A percentile compares a stretch with the other conserved stretches of the same genome.
These are phyloP conservation scores for Quaeritorhiza haematococci DNA, from an alignment of 371 early-diverging fungal genomes.

Conservation along the genomic window DNA sequence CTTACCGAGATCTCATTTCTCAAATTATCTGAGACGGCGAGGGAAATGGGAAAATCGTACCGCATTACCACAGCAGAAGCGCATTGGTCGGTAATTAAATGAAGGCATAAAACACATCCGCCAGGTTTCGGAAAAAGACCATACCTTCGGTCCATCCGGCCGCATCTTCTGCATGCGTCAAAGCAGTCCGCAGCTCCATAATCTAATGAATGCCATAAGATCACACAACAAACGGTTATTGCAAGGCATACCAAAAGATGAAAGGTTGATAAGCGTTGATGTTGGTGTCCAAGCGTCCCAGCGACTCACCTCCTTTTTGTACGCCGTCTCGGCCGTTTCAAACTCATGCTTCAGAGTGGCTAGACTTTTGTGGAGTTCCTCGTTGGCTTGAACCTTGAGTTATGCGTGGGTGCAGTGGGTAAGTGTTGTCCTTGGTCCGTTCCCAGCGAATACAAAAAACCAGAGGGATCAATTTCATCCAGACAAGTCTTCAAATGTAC, in stretches of 20 bases:
- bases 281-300: too few species aligned
- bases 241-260: too few species aligned
- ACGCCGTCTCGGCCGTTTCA: constrained; percentile 30
- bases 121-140: not conserved
- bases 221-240: too few species aligned
- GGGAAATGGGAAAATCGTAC: too few species aligned
- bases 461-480: too few species aligned
- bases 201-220: constrained; percentile 37
- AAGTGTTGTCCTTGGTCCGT: too few species aligned
- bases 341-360: constrained; percentile 35
- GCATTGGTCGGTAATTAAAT: too few species aligned
- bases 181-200: constrained; percentile 53
- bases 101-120: not conserved
- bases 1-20: constrained; percentile 50
- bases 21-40: constrained; percentile 50
- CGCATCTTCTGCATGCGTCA: constrained; percentile 56
- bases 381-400: constrained; percentile 26
- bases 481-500: too few species aligned
- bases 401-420: too few species aligned
- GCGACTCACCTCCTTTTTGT: constrained; percentile 43
- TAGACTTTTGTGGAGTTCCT: constrained; percentile 50
- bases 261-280: too few species aligned
- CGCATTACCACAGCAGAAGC: too few species aligned
- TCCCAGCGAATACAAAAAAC: too few species aligned
- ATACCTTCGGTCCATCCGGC: constrained; percentile 52